Conservation (phyloP, 805 yeast species). For the Ogataea naganishii region DNA sequence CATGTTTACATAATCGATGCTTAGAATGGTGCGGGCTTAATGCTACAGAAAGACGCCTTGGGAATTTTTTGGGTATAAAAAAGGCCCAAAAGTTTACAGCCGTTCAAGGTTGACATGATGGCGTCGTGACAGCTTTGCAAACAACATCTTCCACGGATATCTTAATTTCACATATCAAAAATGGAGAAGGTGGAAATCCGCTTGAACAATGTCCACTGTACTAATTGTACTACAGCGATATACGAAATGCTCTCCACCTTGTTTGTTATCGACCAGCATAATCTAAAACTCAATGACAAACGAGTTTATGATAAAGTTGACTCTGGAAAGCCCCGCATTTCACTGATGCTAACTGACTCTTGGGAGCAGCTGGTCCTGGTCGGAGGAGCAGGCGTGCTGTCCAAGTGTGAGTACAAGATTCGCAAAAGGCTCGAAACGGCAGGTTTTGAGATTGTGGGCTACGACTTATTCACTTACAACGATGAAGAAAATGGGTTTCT, state of each 20-base stretch:
- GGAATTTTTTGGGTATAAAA: too few relatives aligned
- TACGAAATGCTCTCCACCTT: conserved; percentile 16
- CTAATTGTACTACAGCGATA: conserved; percentile 37
- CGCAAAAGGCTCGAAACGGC: conserved; percentile 18
- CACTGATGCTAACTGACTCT: conserved; percentile 13
- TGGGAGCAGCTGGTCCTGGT: conserved; percentile 24
- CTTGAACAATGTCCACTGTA: conserved; percentile 47
- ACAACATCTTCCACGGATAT: too few relatives aligned
- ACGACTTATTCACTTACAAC: conserved; percentile 20
- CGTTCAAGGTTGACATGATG: too few relatives aligned
- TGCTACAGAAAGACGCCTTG: too few relatives aligned
- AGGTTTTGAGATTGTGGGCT: conserved; percentile 30
- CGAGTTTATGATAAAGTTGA: too few relatives aligned
- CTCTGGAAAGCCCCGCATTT: conserved; percentile 11
- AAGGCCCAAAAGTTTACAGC: too few relatives aligned
- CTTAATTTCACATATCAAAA: too few relatives aligned
- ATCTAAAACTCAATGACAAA: conserved; percentile 6
- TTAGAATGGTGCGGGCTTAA: too few relatives aligned
- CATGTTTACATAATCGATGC: too few relatives aligned
- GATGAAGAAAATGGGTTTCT: conserved; percentile 5
- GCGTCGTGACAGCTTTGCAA: too few relatives aligned
- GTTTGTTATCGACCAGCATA: conserved; percentile 12
- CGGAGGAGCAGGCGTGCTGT: conserved; percentile 11
- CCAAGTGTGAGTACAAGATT: conserved; percentile 16
- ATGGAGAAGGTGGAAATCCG: conserved; percentile 17